A percentile compares a stretch with the other conserved stretches of the same genome.
Conservation (phyloP, 2,329 filamentous ascomycete species). For the Penicillium aurantiogriseum region DNA sequence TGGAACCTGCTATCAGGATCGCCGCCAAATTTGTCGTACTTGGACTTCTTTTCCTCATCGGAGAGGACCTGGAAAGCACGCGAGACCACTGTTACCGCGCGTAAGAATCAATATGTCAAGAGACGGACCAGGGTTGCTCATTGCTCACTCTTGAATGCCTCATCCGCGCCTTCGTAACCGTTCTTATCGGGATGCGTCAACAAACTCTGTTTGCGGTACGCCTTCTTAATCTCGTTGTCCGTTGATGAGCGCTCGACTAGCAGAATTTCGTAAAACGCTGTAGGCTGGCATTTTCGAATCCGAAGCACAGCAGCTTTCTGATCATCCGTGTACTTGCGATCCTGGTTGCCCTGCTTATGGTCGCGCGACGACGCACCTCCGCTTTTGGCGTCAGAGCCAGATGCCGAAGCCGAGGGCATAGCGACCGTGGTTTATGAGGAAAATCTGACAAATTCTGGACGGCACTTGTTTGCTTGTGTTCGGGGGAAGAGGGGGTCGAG, state of each 20-base stretch:
- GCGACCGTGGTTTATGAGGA: conserved; percentile 1
- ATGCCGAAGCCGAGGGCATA: conserved; percentile 48
- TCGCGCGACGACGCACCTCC: conserved; percentile 41
- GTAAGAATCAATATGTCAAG: conserved; percentile 3
- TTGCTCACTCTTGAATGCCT: conserved; percentile 84
- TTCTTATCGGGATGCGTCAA: conserved; percentile 99
- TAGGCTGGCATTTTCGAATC: conserved; percentile 78
- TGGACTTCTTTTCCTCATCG: conserved; percentile 87
- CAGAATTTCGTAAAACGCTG: conserved; percentile 94
- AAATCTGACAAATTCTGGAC: neutral
- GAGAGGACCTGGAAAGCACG: conserved; percentile 90
- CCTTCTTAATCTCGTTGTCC: conserved; percentile 92
- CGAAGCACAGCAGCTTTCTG: conserved; percentile 89
- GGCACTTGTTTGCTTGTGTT: neutral
- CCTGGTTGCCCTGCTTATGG: conserved; percentile 52
- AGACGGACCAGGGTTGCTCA: neutral
- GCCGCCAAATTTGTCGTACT: conserved; percentile 83
- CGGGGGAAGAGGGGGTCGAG: conserved; percentile 2
- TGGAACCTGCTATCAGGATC: conserved; percentile 89
- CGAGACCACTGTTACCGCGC: conserved; percentile 65
- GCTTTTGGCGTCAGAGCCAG: conserved; percentile 47
- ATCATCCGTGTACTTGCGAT: conserved; percentile 72
- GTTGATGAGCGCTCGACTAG: conserved; percentile 66
- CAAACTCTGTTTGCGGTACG: conserved; percentile 89
- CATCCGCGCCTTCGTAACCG: conserved; percentile 89